phyloP scores from a whole-genome alignment of 805 yeast species.

The Metschnikowia colocasiae region DNA sequence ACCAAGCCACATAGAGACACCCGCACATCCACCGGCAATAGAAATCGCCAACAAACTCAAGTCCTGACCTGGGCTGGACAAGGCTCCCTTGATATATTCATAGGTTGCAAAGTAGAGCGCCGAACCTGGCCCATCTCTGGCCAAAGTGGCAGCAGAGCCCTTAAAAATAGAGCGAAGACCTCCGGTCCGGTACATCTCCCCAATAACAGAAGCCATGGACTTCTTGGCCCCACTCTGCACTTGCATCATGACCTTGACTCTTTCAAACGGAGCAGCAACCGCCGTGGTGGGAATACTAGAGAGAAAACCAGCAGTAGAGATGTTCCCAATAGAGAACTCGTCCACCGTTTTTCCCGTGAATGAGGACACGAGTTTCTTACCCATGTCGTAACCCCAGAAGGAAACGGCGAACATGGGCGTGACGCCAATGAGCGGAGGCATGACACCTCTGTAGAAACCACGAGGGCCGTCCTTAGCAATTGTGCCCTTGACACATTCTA shows the following conservation, averaged over 20 bases:
- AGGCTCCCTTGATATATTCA: conserved; percentile 67
- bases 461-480: conserved; percentile 66
- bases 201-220: conserved; percentile 58
- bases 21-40: conserved; percentile 93
- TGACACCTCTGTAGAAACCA: conserved; percentile 90
- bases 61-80: conserved; percentile 53
- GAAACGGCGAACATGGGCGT: conserved; percentile 98
- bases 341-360: conserved; percentile 37
- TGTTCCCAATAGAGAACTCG: conserved; percentile 59
- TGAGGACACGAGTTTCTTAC: conserved; percentile 66
- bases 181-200: conserved; percentile 69
- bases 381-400: conserved; percentile 97
- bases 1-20: conserved; percentile 94
- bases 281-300: conserved; percentile 93
- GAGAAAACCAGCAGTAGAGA: conserved; percentile 88
- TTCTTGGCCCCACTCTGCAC: conserved; percentile 49
- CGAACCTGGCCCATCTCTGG: conserved; percentile 97
- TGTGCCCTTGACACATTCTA: conserved; percentile 67
- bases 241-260: conserved; percentile 92
- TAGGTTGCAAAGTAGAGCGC: conserved; percentile 95
- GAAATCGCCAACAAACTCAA: conserved; percentile 72
- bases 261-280: conserved; percentile 96
- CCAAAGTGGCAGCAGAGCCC: conserved; percentile 88
- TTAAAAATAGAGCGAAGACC: conserved; percentile 82
- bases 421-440: conserved; percentile 93